Base-by-base conservation (phyloP, 1,139 yeast species). In the Candida glucosophila region DNA sequence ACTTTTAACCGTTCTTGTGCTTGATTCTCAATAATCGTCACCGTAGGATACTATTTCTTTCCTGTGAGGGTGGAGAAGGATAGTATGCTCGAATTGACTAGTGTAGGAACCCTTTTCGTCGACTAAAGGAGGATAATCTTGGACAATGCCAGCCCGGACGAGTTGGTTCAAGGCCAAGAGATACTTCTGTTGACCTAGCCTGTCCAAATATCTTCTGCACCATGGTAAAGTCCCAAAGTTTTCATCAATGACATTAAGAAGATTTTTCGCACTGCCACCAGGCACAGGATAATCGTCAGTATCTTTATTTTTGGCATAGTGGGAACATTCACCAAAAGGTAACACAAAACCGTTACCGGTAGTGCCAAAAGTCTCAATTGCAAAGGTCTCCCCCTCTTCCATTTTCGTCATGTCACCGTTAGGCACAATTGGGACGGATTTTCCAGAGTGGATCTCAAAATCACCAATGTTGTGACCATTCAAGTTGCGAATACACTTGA, bases 351-450 rank as follows among this genome's bases (percentile, higher is more conserved):
- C 99, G 35, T 80, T 73, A 35, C 99, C 99, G 2, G 98, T 90
- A 22, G 95, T 74, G 5, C 98, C 98, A 46, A 90, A 90, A 4
- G 99, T 90, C 56, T 90, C 99, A 46, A 92, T 88, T 30, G 99
- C 99, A 64, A 85, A 90, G 3, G 86, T 79, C 52, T 90, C 98
- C 34, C 96, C 96, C 59, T 90, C 99, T 53, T 92, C 99, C 96
- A 90, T 88, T 65, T 88, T 88, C 14, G 97, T 88, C 55, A 72
- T 73, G 52, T 90, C 98, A 8, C 88, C 90, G 43, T 82, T 83
- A 46, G 88, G 80, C 22, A 90, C 93, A 47, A 92, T 90, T 12
- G 99, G 99, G 24, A 90, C 97, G 12, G 92, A 76, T 52, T 90
- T 90, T 35, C 96, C 97, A 19, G 88, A 92, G 55, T 90, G 99